A percentile compares a stretch with the other conserved stretches of the same genome.
phyloP scores from a whole-genome alignment of 305 asterid species.

The Rubia occidens region DNA sequence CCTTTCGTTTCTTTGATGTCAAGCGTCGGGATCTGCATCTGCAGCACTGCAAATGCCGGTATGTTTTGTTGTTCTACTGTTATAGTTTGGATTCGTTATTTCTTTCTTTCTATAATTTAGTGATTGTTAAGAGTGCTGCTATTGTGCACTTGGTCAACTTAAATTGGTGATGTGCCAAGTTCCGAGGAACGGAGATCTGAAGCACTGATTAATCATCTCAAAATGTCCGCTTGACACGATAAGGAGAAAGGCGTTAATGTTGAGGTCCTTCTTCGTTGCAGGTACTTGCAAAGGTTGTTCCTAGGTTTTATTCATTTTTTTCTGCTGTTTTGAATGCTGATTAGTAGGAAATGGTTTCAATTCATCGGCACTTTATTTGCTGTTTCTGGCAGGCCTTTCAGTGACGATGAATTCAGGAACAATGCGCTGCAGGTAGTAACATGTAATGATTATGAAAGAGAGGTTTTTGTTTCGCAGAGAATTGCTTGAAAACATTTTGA shows the following conservation, averaged over 20 bases:
- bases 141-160: neutral
- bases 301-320: neutral
- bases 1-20: slow-evolving; percentile 69
- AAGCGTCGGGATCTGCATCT: slow-evolving; percentile 55
- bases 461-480: slow-evolving; percentile 75
- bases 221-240: slow-evolving; percentile 61
- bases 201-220: neutral
- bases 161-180: neutral
- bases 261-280: slow-evolving; percentile 92
- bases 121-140: neutral
- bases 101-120: neutral
- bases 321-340: neutral
- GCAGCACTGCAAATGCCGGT: slow-evolving; percentile 71
- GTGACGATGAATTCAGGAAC: slow-evolving; percentile 77
- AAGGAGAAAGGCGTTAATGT: slow-evolving; percentile 77
- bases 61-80: slow-evolving; percentile 1
- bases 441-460: slow-evolving; percentile 75
- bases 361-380: neutral
- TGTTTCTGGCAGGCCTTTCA: slow-evolving; percentile 55
- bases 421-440: slow-evolving; percentile 92
- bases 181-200: neutral
- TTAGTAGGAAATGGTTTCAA: neutral
- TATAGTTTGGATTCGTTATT: neutral
- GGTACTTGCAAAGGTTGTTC: slow-evolving; percentile 29
- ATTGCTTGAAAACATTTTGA: slow-evolving; percentile 91